Evolutionary conservation across 164 flowering plant genomes (phyloP).

Genomic region (Nymphaea thermarum): DNA sequence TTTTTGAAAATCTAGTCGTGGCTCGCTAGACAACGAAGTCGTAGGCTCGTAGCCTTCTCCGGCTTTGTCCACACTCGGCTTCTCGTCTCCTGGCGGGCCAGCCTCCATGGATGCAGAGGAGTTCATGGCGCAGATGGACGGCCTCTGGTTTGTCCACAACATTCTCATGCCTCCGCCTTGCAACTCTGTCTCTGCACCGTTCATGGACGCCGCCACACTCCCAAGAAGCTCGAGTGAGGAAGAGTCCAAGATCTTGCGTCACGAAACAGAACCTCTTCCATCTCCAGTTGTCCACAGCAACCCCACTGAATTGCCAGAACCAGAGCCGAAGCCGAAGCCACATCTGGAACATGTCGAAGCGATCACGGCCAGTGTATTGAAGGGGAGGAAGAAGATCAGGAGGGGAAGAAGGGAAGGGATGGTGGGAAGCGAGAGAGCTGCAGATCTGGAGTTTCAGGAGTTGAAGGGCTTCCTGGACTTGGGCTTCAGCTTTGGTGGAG

Average conservation of each 20-base stretch:
- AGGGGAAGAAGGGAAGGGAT: neutral
- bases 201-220: neutral
- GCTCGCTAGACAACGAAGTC: no score
- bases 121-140: neutral
- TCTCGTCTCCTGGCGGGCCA: no score
- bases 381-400: neutral
- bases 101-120: slow-evolving; percentile 3
- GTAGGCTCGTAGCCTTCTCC: no score
- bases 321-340: neutral
- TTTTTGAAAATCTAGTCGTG: no score
- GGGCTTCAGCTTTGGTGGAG: slow-evolving; percentile 58
- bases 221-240: neutral
- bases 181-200: neutral
- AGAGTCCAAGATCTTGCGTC: neutral
- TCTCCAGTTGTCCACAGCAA: neutral
- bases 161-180: neutral
- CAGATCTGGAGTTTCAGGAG: slow-evolving; percentile 63
- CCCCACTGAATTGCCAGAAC: neutral
- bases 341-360: neutral
- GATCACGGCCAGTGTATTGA: neutral
- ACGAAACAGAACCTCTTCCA: neutral
- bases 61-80: no score
- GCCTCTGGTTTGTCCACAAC: slow-evolving; percentile 4
- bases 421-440: slow-evolving; percentile 36
- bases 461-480: slow-evolving; percentile 71